A percentile compares a stretch with the other conserved stretches of the same genome.
These are phyloP conservation scores for Liquidambar formosana DNA, from an alignment of 164 flowering plant species.

Conservation along the genomic window DNA sequence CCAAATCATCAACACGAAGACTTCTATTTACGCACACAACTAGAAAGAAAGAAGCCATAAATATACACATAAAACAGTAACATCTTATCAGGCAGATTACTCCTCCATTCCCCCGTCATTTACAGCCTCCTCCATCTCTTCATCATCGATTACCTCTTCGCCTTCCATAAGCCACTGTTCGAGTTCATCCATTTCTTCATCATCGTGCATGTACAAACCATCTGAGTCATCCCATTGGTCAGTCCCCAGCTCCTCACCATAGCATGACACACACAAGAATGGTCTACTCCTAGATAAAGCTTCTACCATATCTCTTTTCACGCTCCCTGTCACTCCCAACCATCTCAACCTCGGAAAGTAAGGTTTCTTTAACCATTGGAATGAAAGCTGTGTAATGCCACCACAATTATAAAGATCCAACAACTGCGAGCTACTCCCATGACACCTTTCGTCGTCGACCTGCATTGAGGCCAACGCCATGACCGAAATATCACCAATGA, in stretches of 20 bases:
- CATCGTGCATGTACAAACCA: conserved; percentile 41
- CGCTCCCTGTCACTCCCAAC: conserved; percentile 75
- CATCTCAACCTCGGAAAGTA: conserved; percentile 88
- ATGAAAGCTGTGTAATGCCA: conserved; percentile 63
- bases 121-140: conserved; percentile 44
- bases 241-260: conserved; percentile 80
- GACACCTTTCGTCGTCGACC: conserved; percentile 62
- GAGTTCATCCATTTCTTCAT: conserved; percentile 68
- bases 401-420: conserved; percentile 84
- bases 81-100: not conserved
- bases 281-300: conserved; percentile 72
- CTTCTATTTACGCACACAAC: no score
- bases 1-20: no score
- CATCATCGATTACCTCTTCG: conserved; percentile 42
- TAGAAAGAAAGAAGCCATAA: not conserved
- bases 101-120: conserved; percentile 21
- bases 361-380: conserved; percentile 84
- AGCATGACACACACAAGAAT: conserved; percentile 54
- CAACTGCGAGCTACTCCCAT: conserved; percentile 62
- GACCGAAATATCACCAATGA: conserved; percentile 74
- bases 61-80: not conserved
- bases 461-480: conserved; percentile 95
- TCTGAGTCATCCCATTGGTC: conserved; percentile 57
- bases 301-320: conserved; percentile 68
- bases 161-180: conserved; percentile 70